Percentiles rank a stretch among this genome's conserved stretches.
Evolutionary conservation across 2,329 filamentous ascomycete genomes (phyloP).

Genomic region (Colletotrichum sp.): DNA sequence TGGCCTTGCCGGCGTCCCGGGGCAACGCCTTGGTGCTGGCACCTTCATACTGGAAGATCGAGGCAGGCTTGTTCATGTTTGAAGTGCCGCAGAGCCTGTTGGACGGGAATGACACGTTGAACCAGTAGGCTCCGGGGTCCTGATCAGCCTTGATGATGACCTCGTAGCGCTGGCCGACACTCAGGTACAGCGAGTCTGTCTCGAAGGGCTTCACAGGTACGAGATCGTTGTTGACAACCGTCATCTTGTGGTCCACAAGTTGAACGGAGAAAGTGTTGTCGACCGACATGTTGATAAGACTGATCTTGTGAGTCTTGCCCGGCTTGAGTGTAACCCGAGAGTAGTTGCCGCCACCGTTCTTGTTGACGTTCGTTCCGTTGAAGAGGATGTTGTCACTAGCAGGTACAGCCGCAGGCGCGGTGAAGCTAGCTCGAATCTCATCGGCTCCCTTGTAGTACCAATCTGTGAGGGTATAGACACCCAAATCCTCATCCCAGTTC

Average conservation of each 20-base stretch:
- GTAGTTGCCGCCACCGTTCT: slow-evolving; percentile 26
- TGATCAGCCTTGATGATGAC: slow-evolving; percentile 40
- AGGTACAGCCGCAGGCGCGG: slow-evolving; percentile 23
- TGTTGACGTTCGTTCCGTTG: slow-evolving; percentile 45
- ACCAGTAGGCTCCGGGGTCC: slow-evolving; percentile 32
- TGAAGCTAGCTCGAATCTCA: slow-evolving; percentile 24
- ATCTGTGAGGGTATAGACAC: slow-evolving; percentile 56
- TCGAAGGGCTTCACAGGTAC: slow-evolving; percentile 67
- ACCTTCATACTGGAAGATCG: slow-evolving; percentile 43
- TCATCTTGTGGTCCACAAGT: slow-evolving; percentile 66
- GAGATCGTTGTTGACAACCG: slow-evolving; percentile 70
- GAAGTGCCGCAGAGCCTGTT: slow-evolving; percentile 37
- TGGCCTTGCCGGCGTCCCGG: slow-evolving; percentile 30
- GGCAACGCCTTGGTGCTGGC: slow-evolving; percentile 31
- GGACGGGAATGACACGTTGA: slow-evolving; percentile 39
- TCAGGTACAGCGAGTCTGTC: slow-evolving; percentile 66
- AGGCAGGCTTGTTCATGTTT: slow-evolving; percentile 36
- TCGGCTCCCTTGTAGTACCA: slow-evolving; percentile 51
- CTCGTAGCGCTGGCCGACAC: slow-evolving; percentile 56
- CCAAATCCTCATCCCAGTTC: slow-evolving; percentile 68
- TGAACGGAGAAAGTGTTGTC: slow-evolving; percentile 59
- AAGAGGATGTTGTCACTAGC: slow-evolving; percentile 44
- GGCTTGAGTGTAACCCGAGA: slow-evolving; percentile 56
- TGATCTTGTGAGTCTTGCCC: slow-evolving; percentile 62
- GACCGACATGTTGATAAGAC: slow-evolving; percentile 62